Evolutionary conservation across 148 eudicot genomes (phyloP), one percentile per base, ranked within the genome.

Genomic region (Fagopyrum tataricum): DNA sequence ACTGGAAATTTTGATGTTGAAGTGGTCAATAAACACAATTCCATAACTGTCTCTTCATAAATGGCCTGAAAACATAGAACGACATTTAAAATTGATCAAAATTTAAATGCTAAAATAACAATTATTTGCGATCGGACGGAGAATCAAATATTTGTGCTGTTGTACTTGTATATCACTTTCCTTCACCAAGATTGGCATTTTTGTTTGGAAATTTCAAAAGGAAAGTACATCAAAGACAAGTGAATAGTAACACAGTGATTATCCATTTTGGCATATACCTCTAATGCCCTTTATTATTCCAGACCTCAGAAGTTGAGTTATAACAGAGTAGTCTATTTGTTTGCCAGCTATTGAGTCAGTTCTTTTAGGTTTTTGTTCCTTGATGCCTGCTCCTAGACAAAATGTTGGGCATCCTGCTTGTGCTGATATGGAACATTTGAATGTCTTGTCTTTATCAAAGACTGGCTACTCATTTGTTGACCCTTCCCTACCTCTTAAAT

Each of bases 381-480:
- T 56, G 62, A 7, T 56, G 62, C 4, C 62, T 8, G 62, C 31
- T 56, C 9, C 31, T 56, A 20, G 4, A 56, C 26, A 56, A 18
- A 12, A 7, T 56, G 62, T 56, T 56, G 23, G 62, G 37, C 39
- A 59, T 21, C 41, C 2, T 58, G 67, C 31, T 52, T 52, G 44
- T 37, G 14, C 41, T 13, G 44, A 31, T 39, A 64, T 14, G 69
- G 39, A 64, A 64, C 7, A 37, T 7, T 61, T 14, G 12, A 64
- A 15, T 70, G 39, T 44, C 39, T 70, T 70, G 37, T 10, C n/a
- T 31, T 70, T 40, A 70, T 43, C 21, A 67, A 67, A 6, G 23
- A 66, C 18, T 37, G 44, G 44, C 71, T 67, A n/a, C 49, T 43
- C 37, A 31, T 70, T 70, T 18, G 24, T 44, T 43, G 72, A 70